These are phyloP conservation scores for Clarireedia monteithiana DNA, from an alignment of 2,329 filamentous ascomycete species.

Conservation along the genomic window DNA sequence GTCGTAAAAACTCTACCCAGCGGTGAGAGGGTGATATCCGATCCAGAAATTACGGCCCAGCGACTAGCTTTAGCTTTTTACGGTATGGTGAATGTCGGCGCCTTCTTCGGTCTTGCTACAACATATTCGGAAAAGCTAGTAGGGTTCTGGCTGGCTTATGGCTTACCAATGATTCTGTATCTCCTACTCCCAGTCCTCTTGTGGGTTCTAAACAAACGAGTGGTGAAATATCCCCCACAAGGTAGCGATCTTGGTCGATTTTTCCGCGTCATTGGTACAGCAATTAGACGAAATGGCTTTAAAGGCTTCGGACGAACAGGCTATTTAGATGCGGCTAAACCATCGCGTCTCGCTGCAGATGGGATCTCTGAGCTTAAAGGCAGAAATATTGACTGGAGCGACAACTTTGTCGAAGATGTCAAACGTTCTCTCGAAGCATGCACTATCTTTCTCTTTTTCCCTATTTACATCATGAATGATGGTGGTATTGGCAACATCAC, in stretches of 20 bases:
- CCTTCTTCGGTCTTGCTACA: slow-evolving; percentile 37
- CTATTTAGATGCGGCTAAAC: slow-evolving; percentile 64
- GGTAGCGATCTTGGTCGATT: slow-evolving; percentile 39
- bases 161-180: slow-evolving; percentile 50
- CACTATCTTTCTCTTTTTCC: slow-evolving; percentile 54
- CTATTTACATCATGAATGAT: slow-evolving; percentile 33
- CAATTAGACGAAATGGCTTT: slow-evolving; percentile 47
- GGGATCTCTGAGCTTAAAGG: slow-evolving; percentile 1
- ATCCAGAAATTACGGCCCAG: slow-evolving; percentile 49
- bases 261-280: slow-evolving; percentile 34
- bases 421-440: slow-evolving; percentile 61
- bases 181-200: slow-evolving; percentile 47
- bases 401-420: slow-evolving; percentile 74
- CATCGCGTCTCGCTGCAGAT: slow-evolving; percentile 56
- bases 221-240: slow-evolving; percentile 38
- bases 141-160: slow-evolving; percentile 42
- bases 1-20: slow-evolving; percentile 39
- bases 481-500: slow-evolving; percentile 42
- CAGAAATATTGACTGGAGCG: slow-evolving; percentile 64
- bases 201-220: slow-evolving; percentile 25
- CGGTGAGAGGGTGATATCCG: slow-evolving; percentile 54
- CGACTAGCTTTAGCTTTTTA: slow-evolving; percentile 47
- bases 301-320: slow-evolving; percentile 40
- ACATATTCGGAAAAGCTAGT: slow-evolving; percentile 37
- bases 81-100: slow-evolving; percentile 61